Base-by-base conservation (phyloP, 495 filamentous ascomycete species). In the Penicillium egyptiacum region DNA sequence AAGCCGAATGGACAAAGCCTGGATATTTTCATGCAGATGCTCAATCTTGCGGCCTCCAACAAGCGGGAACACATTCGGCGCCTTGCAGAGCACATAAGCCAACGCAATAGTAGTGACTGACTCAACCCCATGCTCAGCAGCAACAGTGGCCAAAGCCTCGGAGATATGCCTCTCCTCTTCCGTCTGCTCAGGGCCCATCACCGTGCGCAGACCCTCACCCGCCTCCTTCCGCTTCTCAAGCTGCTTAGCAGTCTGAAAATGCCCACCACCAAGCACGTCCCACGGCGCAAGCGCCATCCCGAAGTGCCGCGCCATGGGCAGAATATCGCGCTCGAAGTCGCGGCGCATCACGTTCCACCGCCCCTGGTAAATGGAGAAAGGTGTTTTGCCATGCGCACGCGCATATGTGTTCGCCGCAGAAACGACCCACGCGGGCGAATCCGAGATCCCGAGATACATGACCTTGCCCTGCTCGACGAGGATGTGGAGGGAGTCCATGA, bases 51-150 rank as follows among this genome's bases (percentile, higher is more conserved):
- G 69, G 3, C 83, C 83, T 14, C 88, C 88, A 22, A 90, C 78
- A 51, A 92, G 84, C 9, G 88, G 88, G 69, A 90, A 92, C 23
- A 90, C 86, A 59, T 91, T 87, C 0, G 88, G 84, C 12, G 86
- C 75, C 70, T 91, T 91, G 67, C 82, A 78, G 68, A 85, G 79
- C 5, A 92, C 84, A 68, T 92, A 92, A 3, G 89, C 88, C 50
- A 91, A 68, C 2, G 89, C 88, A 39, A 91, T 69, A 47, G 77
- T 78, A 11, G 81, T 83, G 35, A 86, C 47, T 60, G 50, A 64
- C 53, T 75, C 70, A 20, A 66, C 59, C 10, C 74, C 74, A 57
- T 83, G 79, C 57, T 75, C 72, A 16, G 67, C 72, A 0, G 82
- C 83, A 17, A 89, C 74, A 9, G 70, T 74, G 23, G 76, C 75